These are phyloP conservation scores for Gossypium trilobum DNA, from an alignment of 441 rosid genomes.

Conservation along the genomic window DNA sequence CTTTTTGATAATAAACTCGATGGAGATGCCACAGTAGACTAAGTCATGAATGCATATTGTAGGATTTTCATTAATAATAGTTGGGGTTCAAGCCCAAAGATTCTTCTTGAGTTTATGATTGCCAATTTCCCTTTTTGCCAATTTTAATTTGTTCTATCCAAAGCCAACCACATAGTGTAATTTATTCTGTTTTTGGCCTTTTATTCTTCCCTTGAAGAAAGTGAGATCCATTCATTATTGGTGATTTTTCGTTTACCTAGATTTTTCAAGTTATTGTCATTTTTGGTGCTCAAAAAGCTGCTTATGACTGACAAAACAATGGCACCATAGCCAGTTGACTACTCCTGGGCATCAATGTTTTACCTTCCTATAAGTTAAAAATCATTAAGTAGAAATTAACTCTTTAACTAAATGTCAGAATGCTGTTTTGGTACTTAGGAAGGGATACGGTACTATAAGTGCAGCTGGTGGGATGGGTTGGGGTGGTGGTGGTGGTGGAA, in stretches of 20 bases:
- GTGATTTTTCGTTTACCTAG: background rate
- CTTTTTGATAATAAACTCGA: background rate
- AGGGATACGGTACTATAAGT: constrained; percentile 77
- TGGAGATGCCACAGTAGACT: background rate
- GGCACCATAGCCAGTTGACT: background rate
- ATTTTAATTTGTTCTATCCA: background rate
- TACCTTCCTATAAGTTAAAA: constrained; percentile 7
- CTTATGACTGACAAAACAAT: background rate
- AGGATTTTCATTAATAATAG: background rate
- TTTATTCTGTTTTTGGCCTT: background rate
- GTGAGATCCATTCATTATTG: background rate
- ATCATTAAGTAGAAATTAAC: constrained; percentile 1
- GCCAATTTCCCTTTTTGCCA: background rate
- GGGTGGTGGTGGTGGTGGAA: constrained; percentile 99
- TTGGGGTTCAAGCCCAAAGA: background rate
- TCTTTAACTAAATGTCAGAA: constrained; percentile 12
- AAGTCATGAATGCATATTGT: background rate
- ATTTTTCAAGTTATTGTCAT: background rate
- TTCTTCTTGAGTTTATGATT: background rate
- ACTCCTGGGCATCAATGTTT: background rate
- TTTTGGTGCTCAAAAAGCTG: background rate
- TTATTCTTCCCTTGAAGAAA: background rate
- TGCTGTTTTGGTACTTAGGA: constrained; percentile 47
- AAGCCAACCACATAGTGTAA: background rate
- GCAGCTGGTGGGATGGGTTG: constrained; percentile 90